phyloP scores from a whole-genome alignment of 306 rosid genomes.

The Citrullus mucosospermus region DNA sequence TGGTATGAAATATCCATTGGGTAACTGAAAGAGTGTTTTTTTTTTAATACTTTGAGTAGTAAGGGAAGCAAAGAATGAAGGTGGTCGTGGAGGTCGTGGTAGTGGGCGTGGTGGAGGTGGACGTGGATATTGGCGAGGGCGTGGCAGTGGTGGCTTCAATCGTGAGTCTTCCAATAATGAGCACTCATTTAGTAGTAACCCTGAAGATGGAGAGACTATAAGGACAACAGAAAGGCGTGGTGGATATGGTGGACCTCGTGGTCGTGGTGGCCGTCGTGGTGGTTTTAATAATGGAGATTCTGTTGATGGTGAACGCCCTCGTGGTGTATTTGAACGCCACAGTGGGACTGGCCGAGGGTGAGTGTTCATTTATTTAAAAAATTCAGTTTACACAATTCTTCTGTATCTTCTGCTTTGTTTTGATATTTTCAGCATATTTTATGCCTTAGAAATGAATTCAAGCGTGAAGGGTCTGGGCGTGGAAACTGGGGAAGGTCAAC shows the following conservation, averaged over 20 bases:
- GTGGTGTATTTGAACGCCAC: constrained; percentile 63
- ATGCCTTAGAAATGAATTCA: constrained; percentile 46
- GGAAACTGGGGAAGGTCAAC: constrained; percentile 82
- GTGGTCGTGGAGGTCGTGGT: constrained; percentile 57
- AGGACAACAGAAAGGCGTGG: constrained; percentile 38
- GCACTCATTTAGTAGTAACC: constrained; percentile 13
- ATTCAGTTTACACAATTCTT: background rate
- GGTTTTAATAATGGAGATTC: constrained; percentile 62
- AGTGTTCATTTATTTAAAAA: background rate
- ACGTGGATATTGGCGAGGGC: constrained; percentile 23
- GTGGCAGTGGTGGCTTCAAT: constrained; percentile 39
- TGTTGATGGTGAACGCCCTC: constrained; percentile 60
- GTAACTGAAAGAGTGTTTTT: background rate
- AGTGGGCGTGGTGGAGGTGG: constrained; percentile 36
- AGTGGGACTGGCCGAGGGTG: constrained; percentile 97
- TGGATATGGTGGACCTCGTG: constrained; percentile 55
- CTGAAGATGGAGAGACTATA: constrained; percentile 55
- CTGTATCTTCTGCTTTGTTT: background rate
- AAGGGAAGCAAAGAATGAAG: constrained; percentile 63
- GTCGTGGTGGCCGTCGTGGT: constrained; percentile 75
- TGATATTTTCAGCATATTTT: background rate
- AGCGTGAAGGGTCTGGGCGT: constrained; percentile 79
- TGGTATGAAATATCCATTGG: background rate
- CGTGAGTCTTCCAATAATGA: constrained; percentile 39
- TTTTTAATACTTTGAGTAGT: constrained; percentile 23